Evolutionary conservation across 768 basidiomycete genomes (phyloP).

Genomic region (Suillus clintonianus): DNA sequence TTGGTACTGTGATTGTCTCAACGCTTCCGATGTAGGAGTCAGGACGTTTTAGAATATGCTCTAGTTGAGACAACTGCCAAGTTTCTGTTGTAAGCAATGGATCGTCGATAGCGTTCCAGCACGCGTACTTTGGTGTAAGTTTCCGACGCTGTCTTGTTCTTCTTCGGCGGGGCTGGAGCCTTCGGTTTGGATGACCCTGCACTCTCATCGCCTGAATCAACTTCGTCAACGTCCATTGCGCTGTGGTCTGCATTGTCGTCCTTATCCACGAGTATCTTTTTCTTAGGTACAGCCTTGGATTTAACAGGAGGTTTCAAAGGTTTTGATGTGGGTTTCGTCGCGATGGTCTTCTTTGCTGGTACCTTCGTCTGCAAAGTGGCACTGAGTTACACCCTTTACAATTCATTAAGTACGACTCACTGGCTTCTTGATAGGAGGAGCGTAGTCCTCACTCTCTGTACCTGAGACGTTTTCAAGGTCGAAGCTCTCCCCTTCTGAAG

Average conservation of each 20-base stretch:
- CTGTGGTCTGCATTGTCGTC: conserved; percentile 61
- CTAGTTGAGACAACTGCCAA: conserved; percentile 84
- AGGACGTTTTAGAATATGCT: conserved; percentile 90
- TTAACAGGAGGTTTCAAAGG: conserved; percentile 47
- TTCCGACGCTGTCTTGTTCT: conserved; percentile 83
- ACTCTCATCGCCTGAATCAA: conserved; percentile 42
- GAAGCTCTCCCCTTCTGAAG: conserved; percentile 72
- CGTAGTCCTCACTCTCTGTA: conserved; percentile 68
- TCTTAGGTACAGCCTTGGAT: conserved; percentile 59
- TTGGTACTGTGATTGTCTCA: conserved; percentile 79
- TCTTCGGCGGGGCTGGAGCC: conserved; percentile 47
- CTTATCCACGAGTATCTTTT: conserved; percentile 68
- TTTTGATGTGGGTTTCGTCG: conserved; percentile 44
- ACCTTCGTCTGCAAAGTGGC: conserved; percentile 26
- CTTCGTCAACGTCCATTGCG: conserved; percentile 42
- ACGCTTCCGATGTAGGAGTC: conserved; percentile 98
- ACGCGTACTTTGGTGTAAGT: conserved; percentile 81
- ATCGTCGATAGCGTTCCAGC: not conserved
- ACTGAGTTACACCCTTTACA: conserved; percentile 19
- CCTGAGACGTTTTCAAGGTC: conserved; percentile 59
- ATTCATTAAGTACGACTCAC: conserved; percentile 13
- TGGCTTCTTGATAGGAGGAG: conserved; percentile 60
- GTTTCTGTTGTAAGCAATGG: conserved; percentile 3
- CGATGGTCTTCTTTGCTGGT: conserved; percentile 38
- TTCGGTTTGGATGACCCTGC: conserved; percentile 25